These are phyloP conservation scores for Ascochyta pisi DNA, from an alignment of 2,329 filamentous ascomycete species.

Conservation along the genomic window DNA sequence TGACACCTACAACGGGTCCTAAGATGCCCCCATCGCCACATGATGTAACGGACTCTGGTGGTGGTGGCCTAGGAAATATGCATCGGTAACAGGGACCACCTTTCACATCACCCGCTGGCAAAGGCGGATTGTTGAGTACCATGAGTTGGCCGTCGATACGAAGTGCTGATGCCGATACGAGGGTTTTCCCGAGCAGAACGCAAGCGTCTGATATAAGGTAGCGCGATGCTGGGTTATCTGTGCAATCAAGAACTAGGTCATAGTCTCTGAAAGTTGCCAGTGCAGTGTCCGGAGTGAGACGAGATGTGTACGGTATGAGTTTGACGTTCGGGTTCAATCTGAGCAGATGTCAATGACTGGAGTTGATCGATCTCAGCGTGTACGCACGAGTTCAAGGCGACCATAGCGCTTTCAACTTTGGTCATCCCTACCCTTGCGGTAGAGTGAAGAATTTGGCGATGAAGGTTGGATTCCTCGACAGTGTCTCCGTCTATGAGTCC, in stretches of 20 bases:
- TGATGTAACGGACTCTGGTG: slow-evolving; percentile 78
- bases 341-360: slow-evolving; percentile 15
- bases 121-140: slow-evolving; percentile 81
- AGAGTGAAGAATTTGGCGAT: slow-evolving; percentile 86
- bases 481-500: slow-evolving; percentile 87
- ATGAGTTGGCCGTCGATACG: slow-evolving; percentile 90
- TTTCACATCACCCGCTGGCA: slow-evolving; percentile 60
- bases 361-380: not conserved
- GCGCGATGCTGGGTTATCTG: slow-evolving; percentile 87
- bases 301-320: slow-evolving; percentile 68
- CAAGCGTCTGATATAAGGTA: slow-evolving; percentile 93
- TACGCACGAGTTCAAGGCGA: slow-evolving; percentile 54
- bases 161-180: slow-evolving; percentile 89
- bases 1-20: slow-evolving; percentile 88
- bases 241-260: slow-evolving; percentile 91
- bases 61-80: slow-evolving; percentile 86
- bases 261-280: slow-evolving; percentile 71
- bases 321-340: slow-evolving; percentile 76
- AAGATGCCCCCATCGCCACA: slow-evolving; percentile 94
- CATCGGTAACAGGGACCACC: slow-evolving; percentile 93
- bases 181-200: slow-evolving; percentile 76
- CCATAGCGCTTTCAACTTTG: slow-evolving; percentile 77
- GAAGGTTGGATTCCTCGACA: slow-evolving; percentile 89
- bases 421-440: slow-evolving; percentile 72
- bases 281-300: slow-evolving; percentile 74